Base-by-base conservation (phyloP, 2,329 filamentous ascomycete species). In the Helminthosporium solani region DNA sequence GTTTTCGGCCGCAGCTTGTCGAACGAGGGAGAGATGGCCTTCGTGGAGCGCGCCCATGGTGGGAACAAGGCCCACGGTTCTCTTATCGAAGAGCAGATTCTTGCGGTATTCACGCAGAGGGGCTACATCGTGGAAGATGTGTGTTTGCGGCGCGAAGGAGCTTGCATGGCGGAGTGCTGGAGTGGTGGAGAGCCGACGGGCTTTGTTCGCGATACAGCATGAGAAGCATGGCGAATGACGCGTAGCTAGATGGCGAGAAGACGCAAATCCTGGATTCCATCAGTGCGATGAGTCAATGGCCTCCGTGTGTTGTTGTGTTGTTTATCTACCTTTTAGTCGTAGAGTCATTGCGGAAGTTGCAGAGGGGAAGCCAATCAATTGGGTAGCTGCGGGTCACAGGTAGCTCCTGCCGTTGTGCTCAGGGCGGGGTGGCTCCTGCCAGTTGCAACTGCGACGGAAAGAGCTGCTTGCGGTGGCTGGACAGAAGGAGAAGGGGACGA, bases 31-130 rank as follows among this genome's bases (percentile, higher is more conserved):
- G 41, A 96, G 73, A 72, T 99, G 94, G 33, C 94, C 94, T 44
- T 84, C 81, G 71, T 99, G 94, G n/a, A 99, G 80, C 40, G 94
- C 94, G 52, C 94, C 94, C 94, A 99, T 97, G 25, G 94, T 99
- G 1, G 94, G 94, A 28, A 99, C 90, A 21, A 99, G 83, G 48
- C 87, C 90, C 47, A 99, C 84, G 35, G 84, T 85, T 46, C 86
- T 82, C 58, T 86, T 81, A 61, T 84, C 78, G 49, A 83, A 72
- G 28, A 83, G 73, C 49, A 90, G 82, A 33, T 83, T 79, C 18
- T 75, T 78, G 28, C 90, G 84, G 76, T 86, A 87, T 58, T 78
- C 71, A 31, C 89, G 87, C 41, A 96, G 75, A 9, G 82, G 76
- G 12, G 84, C 74, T 48, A 94, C 84, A 68, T 88, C 81, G 59